These are phyloP conservation scores for Toxoplasma gondii DNA, from an alignment of 169 alveolate species.

Conservation along the genomic window DNA sequence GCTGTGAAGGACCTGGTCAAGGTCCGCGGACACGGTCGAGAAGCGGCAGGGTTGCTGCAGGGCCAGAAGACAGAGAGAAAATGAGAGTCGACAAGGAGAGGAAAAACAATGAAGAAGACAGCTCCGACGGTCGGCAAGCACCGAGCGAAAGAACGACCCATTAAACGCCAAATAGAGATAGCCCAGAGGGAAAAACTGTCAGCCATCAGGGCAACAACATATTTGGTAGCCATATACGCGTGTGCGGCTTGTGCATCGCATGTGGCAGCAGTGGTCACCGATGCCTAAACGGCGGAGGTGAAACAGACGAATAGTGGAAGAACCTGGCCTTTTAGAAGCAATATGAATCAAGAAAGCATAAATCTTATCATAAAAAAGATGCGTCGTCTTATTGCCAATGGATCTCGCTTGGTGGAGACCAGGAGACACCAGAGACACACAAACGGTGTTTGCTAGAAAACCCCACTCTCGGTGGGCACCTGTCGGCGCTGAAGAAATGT, in stretches of 20 bases:
- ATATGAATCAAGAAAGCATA: too few relatives aligned
- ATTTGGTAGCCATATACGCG: not conserved
- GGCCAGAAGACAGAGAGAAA: not conserved
- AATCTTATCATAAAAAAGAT: not conserved
- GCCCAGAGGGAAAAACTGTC: not conserved
- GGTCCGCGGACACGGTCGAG: too few relatives aligned
- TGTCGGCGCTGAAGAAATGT: too few relatives aligned
- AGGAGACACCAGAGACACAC: slow-evolving; percentile 5
- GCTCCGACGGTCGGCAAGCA: not conserved
- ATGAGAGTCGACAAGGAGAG: not conserved
- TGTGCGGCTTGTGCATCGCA: not conserved
- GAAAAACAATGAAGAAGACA: not conserved
- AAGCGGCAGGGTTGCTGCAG: not conserved
- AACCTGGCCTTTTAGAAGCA: too few relatives aligned
- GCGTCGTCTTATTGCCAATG: not conserved
- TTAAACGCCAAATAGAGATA: not conserved
- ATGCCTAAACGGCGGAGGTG: not conserved
- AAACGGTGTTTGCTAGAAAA: not conserved
- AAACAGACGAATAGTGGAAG: not conserved
- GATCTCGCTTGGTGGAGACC: not conserved
- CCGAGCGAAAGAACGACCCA: not conserved
- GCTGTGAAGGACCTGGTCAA: too few relatives aligned
- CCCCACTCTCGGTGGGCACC: too few relatives aligned
- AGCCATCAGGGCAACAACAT: not conserved
- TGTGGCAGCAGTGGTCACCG: not conserved